Conservation (phyloP, 164 flowering plant species). For the Vitis labrusca region DNA sequence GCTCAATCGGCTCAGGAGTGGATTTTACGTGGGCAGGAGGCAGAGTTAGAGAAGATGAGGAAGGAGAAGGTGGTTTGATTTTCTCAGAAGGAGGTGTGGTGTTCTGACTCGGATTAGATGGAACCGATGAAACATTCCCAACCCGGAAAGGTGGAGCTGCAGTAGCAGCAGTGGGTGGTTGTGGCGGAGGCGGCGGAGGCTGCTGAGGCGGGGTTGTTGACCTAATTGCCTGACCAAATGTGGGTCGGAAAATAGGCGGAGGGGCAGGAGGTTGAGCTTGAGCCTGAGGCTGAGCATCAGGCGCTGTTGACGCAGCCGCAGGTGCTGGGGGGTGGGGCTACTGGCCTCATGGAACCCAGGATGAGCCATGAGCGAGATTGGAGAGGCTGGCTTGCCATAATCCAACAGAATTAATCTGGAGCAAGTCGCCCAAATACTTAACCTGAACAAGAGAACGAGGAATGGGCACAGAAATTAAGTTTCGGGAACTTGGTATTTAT, state of each 20-base stretch:
- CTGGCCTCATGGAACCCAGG: slow-evolving; percentile 20
- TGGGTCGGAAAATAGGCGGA: slow-evolving; percentile 15
- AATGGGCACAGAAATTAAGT: not conserved
- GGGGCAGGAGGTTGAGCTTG: slow-evolving; percentile 17
- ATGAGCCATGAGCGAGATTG: slow-evolving; percentile 43
- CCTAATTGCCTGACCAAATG: not conserved
- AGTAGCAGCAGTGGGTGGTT: slow-evolving; percentile 9
- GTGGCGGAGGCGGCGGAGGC: slow-evolving; percentile 11
- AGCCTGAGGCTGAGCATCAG: not conserved
- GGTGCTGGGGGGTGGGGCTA: no score
- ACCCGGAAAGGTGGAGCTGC: not conserved
- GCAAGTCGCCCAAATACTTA: no score
- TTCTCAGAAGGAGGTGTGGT: not conserved
- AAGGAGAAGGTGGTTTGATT: slow-evolving; percentile 19
- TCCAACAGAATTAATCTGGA: no score
- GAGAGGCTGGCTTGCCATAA: slow-evolving; percentile 30
- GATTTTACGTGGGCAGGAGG: slow-evolving; percentile 44
- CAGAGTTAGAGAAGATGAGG: slow-evolving; percentile 51
- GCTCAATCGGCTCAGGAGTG: slow-evolving; percentile 27
- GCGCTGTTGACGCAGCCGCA: no score
- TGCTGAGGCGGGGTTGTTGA: not conserved
- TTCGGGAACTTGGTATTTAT: slow-evolving; percentile 19
- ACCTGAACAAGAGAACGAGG: not conserved
- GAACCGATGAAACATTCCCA: not conserved
- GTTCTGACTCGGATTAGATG: not conserved